Evolutionary conservation across 345 rosid genomes (phyloP), one percentile per base, ranked within the genome.

Genomic region (Erucastrum elatum): DNA sequence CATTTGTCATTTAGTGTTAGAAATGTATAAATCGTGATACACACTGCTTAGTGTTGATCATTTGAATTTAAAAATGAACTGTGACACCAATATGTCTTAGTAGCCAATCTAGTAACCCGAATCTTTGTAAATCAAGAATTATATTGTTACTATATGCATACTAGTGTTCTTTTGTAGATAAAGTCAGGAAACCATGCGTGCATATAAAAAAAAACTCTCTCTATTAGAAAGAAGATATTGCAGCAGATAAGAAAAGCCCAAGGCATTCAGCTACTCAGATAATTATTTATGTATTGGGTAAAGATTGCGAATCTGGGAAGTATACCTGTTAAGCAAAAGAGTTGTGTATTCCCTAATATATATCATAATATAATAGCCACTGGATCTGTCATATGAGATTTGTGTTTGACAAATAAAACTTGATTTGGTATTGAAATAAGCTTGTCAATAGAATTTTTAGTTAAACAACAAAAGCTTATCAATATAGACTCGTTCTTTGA

Each of bases 401-500:
- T 51, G 21, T 51, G 21, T 51, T 51, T 1, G 4, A 5, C 26
- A 65, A 37, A 4, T 35, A 37, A 9, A 64, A n/a, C 1, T 15
- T 13, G 63, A 51, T 68, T 68, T 49, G 8, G 51, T 30, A 70
- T 9, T 53, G 63, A 35, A 35, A 35, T 35, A 35, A 30, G 34
- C 56, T 25, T 68, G 59, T 26, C 25, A 44, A 46, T 26, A 34
- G 29, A 9, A 4, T 64, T 56, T 3, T 25, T 3, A 41, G 37
- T 34, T 34, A 34, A 63, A 31, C 11, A 63, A 31, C 44, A 29
- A 29, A 29, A 29, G 31, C 31, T 29, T 29, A 4, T 29, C 31
- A 34, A 16, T 17, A 64, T 64, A 29, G 72, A 68, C 59, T 68
- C 13, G 31, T 27, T 68, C 72, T 46, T 46, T 68, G 72, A 68